Evolutionary conservation across 306 rosid species (phyloP), one percentile per base, ranked within the genome.

Genomic region (Alnus rubra): DNA sequence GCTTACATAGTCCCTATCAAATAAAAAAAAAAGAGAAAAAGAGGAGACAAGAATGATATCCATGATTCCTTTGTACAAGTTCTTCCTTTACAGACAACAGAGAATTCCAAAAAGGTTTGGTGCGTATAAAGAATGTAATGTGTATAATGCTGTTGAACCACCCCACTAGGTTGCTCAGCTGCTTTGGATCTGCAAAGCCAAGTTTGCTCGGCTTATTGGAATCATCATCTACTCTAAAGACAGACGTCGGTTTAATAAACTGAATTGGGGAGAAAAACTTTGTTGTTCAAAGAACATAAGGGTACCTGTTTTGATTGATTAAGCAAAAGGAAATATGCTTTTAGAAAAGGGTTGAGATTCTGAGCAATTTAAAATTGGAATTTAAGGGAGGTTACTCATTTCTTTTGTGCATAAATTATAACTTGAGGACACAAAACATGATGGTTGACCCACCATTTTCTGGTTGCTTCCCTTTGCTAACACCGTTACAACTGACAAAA

Each of bases 121-220:
- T 55, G 31, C 5, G 5, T 28, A 1, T 12, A 9, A 60, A 37
- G 76, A 76, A 37, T 37, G 47, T 30, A 39, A 16, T 42, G 77
- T 23, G 77, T 23, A 48, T 19, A 16, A 55, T 70, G 81, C 64
- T 74, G 80, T 52, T 83, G 58, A 78, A 70, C 81, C 45, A 62
- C 52, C 65, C 49, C 16, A 37, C 28, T 69, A 14, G 78, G 71
- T 54, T 37, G 80, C 84, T 77, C 80, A 79, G 71, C 60, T 23
- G 75, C 39, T 72, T 49, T 37, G 2, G 18, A 4, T 7, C 23
- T 65, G 12, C 39, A 59, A 0, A 12, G 28, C 14, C 49, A 39
- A 16, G 49, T 33, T 70, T 37, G 71, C 9, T 12, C 44, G 9
- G 45, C 45, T 42, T 42, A 39, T 39, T 4, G 6, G 5, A 39